phyloP scores from a whole-genome alignment of 768 basidiomycete species.

The Auriscalpium microsporum region DNA sequence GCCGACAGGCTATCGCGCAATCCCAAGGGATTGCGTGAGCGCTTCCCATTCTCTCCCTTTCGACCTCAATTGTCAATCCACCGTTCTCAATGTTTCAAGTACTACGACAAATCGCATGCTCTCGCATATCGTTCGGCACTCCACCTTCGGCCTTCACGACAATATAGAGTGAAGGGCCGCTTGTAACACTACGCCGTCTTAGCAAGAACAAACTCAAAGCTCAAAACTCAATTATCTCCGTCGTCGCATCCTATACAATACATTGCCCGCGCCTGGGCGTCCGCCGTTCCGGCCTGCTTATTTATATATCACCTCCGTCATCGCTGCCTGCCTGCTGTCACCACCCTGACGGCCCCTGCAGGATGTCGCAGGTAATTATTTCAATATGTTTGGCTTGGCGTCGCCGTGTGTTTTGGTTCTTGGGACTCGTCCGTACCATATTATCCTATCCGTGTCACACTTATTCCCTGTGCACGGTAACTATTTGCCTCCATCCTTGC shows the following conservation, averaged over 20 bases:
- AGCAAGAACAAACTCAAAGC: slow-evolving; percentile 12
- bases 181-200: slow-evolving; percentile 32
- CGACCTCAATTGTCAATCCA: not conserved
- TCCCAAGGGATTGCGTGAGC: slow-evolving; percentile 9
- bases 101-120: slow-evolving; percentile 14
- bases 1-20: slow-evolving; percentile 20
- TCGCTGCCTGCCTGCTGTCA: slow-evolving; percentile 1
- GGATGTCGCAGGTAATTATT: slow-evolving; percentile 22
- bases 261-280: slow-evolving; percentile 2
- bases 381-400: slow-evolving; percentile 23
- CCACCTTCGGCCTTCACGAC: slow-evolving; percentile 20
- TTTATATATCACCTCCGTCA: slow-evolving; percentile 9
- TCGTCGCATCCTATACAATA: slow-evolving; percentile 22
- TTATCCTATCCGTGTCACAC: not conserved
- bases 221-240: slow-evolving; percentile 14
- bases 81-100: slow-evolving; percentile 9
- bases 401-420: slow-evolving; percentile 34
- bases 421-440: slow-evolving; percentile 22
- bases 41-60: not conserved
- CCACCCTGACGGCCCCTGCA: slow-evolving; percentile 19
- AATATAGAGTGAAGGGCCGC: slow-evolving; percentile 21
- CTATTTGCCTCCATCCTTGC: not conserved
- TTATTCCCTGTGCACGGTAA: not conserved
- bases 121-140: slow-evolving; percentile 26
- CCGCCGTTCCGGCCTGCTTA: slow-evolving; percentile 11